Base-by-base conservation (phyloP, 2,329 filamentous ascomycete genomes). In the Aurifilum marmelostoma region DNA sequence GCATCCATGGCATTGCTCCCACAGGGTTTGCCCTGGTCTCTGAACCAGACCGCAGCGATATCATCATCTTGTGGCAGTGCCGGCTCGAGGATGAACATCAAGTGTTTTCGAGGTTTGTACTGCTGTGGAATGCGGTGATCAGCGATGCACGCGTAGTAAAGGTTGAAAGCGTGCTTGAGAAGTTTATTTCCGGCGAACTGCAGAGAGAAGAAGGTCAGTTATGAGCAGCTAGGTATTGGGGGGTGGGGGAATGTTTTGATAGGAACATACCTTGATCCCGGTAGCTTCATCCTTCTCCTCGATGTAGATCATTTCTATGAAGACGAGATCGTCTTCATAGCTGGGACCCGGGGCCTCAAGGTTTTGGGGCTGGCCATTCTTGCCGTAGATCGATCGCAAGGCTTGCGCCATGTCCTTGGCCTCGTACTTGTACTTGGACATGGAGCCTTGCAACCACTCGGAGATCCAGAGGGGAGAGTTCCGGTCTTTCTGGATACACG, bases 401-500 rank as follows among this genome's bases (percentile, higher is more conserved):
- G 56, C 56, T n/a, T 59, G 56, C 18, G 56, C 56, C 56, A 59
- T 59, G 56, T 59, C 56, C 56, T 59, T 29, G 8, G 18, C 29
- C 29, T 18, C 27, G 32, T 59, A 11, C 14, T 37, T 37, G 56
- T 59, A 37, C 21, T 29, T 59, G 29, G 29, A 34, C 56, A 59
- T 59, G 32, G 56, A 21, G 7, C 56, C 56, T 5, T 34, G 29
- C 56, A 59, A n/a, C 56, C 56, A 59, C 29, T 59, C 56, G 7
- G 56, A 37, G 56, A 59, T 32, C 56, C 56, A 59, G 16, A 37
- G 56, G 8, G 56, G 56, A 11, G 52, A 18, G 52, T 12, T 56
- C 27, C 2, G 12, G 16, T 16, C 27, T 29, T 56, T 11, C 27
- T 56, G 52, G 12, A 27, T 8, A 1, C 29, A 29, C 7, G 1